Evolutionary conservation across 2,329 filamentous ascomycete species (phyloP), one percentile per base, ranked within the genome.

Genomic region (Pseudohalonectria lignicola): DNA sequence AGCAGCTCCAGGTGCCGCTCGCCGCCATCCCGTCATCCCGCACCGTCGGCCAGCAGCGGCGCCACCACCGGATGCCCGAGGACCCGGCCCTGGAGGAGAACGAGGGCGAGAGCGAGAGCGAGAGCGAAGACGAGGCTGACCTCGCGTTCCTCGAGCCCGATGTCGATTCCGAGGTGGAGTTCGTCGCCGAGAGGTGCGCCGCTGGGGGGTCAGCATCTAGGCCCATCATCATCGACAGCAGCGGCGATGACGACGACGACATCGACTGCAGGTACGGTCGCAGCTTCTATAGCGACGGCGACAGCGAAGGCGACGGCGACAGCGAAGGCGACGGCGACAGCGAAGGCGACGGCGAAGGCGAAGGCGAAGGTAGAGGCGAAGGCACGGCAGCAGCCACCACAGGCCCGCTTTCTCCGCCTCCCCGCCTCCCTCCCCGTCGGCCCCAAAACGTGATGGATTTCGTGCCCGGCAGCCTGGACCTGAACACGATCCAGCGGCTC

Each of bases 401-500:
- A 7, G 23, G 12, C 23, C 23, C 23, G 23, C 12, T 8, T 12
- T 26, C 23, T 12, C 23, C 23, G 8, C 8, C 12, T 7, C 23
- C 23, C 8, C 8, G 8, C 23, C 23, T 17, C 4, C 20, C 20
- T 16, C 19, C 21, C 3, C n/a, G 5, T 13, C 29, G 30, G n/a
- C 28, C 36, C 15, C 18, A 18, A 4, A 13, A 37, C n/a, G 28
- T 52, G 18, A 63, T 62, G 0, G 50, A 57, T 30, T 94, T 92
- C 48, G 54, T 70, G 2, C 81, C 86, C 1, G 82, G 81, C 1
- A 66, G 63, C 0, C 63, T 94, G 6, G 69, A 86, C 43, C 65
- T 74, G 34, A 60, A 56, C 1, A 69, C 60, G 0, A 63, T 94
- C 5, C 76, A 76, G 0, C 67, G 78, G 39, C 69, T 94, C n/a